These are phyloP conservation scores for Yarrowia sp. DNA, from an alignment of 805 yeast species.

Conservation along the genomic window DNA sequence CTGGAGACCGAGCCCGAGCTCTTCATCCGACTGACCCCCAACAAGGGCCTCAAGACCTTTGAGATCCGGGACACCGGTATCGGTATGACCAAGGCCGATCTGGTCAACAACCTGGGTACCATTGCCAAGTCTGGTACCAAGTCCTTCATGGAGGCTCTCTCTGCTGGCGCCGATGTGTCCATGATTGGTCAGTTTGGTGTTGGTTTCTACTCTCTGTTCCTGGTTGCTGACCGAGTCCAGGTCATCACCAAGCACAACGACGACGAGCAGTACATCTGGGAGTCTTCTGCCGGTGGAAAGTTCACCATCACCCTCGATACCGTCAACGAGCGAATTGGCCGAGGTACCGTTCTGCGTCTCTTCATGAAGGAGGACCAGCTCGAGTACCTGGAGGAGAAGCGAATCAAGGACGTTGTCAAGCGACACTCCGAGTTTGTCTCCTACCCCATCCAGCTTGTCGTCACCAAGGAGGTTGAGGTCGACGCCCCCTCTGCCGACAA, in stretches of 20 bases:
- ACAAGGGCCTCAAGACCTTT: conserved; percentile 89
- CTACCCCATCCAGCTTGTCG: conserved; percentile 98
- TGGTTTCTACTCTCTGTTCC: conserved; percentile 99
- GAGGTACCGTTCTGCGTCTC: conserved; percentile 96
- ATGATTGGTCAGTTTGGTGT: conserved; percentile 99
- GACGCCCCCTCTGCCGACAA: conserved; percentile 88
- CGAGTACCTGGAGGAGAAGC: conserved; percentile 99
- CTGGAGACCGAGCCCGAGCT: conserved; percentile 95
- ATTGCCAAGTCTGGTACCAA: conserved; percentile 99
- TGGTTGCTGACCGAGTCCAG: conserved; percentile 98
- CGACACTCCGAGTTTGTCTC: conserved; percentile 99
- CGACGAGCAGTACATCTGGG: conserved; percentile 99
- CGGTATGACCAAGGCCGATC: conserved; percentile 99
- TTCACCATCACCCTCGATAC: conserved; percentile 94
- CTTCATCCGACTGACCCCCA: conserved; percentile 96
- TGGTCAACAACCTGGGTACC: conserved; percentile 99
- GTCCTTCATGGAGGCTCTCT: conserved; percentile 98
- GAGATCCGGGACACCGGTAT: conserved; percentile 99
- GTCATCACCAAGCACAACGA: conserved; percentile 98
- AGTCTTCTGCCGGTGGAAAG: conserved; percentile 99
- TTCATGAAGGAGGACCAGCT: conserved; percentile 98
- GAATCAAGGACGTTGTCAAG: conserved; percentile 98
- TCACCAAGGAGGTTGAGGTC: conserved; percentile 98
- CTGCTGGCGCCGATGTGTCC: conserved; percentile 99
- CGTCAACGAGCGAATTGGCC: conserved; percentile 80